A percentile compares a stretch with the other conserved stretches of the same genome.
Conservation (phyloP, 2,329 filamentous ascomycete genomes). For the Epichloe glyceriae region DNA sequence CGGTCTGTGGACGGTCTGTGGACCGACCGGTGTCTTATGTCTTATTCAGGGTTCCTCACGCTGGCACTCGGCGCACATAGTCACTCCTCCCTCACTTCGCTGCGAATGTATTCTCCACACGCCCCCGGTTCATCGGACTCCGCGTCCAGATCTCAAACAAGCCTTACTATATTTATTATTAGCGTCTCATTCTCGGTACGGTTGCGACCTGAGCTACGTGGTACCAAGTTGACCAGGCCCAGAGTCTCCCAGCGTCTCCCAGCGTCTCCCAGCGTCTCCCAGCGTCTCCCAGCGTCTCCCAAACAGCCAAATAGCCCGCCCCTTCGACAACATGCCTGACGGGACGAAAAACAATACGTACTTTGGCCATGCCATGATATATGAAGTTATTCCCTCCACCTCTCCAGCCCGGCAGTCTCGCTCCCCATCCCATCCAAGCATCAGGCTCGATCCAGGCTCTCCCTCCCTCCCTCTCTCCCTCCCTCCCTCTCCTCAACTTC, state of each 20-base stretch:
- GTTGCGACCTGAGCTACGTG: not conserved
- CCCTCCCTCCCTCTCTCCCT: not conserved
- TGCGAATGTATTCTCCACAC: not conserved
- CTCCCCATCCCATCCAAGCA: not conserved
- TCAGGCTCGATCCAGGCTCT: conserved; percentile 1
- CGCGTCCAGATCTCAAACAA: not conserved
- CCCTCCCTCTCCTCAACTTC: not conserved
- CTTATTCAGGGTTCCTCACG: not conserved
- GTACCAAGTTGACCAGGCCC: not conserved
- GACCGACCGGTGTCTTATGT: too few species aligned
- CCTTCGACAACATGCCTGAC: not conserved
- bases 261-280: too few species aligned
- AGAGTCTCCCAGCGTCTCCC: too few species aligned
- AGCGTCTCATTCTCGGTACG: not conserved
- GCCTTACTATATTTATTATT: not conserved
- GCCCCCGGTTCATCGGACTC: not conserved
- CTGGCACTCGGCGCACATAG: not conserved
- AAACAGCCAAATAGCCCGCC: not conserved
- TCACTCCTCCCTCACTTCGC: not conserved
- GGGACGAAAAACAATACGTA: not conserved
- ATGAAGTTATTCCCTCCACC: not conserved
- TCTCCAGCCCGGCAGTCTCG: not conserved
- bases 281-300: too few species aligned
- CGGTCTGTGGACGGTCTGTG: too few species aligned
- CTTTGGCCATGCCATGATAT: not conserved